These are phyloP conservation scores for Aspergillus melleus DNA, from an alignment of 2,329 filamentous ascomycete species.

Conservation along the genomic window DNA sequence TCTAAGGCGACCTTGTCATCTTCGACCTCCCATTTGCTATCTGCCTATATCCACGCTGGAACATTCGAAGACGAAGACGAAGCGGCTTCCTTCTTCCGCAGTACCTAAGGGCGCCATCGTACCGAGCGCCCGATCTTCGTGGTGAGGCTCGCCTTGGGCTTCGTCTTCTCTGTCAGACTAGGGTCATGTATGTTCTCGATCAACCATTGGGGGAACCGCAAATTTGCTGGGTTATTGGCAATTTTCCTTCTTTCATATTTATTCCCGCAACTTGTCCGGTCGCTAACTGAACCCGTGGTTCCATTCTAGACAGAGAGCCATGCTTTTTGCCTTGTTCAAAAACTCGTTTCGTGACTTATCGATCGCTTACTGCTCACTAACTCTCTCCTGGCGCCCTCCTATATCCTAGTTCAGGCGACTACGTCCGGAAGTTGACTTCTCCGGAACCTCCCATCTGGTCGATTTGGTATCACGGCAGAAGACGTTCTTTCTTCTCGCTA, in stretches of 20 bases:
- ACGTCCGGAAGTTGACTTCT: not conserved
- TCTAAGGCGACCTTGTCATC: too few species aligned
- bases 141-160: slow-evolving; percentile 23
- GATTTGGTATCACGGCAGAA: not conserved
- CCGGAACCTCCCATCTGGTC: not conserved
- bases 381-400: slow-evolving; percentile 23
- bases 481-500: slow-evolving; percentile 14
- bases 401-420: slow-evolving; percentile 16
- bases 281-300: not conserved
- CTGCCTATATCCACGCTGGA: not conserved
- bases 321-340: slow-evolving; percentile 24
- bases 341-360: slow-evolving; percentile 18
- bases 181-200: slow-evolving; percentile 14
- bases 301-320: slow-evolving; percentile 19
- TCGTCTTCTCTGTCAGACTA: slow-evolving; percentile 6
- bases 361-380: slow-evolving; percentile 19
- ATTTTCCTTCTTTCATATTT: not conserved
- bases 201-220: not conserved
- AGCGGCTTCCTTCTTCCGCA: not conserved
- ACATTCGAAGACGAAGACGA: not conserved
- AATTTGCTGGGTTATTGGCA: not conserved
- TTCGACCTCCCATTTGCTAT: not conserved
- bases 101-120: slow-evolving; percentile 4
- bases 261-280: not conserved
- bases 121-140: slow-evolving; percentile 11